Base-by-base conservation (phyloP, 495 filamentous ascomycete species). In the Monascus purpureus region DNA sequence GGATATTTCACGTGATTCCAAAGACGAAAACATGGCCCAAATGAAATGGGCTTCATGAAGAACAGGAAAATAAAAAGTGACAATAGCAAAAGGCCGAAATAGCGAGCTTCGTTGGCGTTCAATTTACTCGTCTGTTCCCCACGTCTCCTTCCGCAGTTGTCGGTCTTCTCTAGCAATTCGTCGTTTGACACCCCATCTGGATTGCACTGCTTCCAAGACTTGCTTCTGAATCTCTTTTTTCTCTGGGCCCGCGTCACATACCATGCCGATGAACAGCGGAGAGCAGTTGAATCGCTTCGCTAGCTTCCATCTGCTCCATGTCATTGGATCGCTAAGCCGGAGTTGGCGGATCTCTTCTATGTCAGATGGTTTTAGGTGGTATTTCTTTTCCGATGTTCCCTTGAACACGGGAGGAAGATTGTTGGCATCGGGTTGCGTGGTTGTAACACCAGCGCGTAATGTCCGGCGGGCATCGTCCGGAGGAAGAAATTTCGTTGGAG, bases 401-500 rank as follows among this genome's bases (percentile, higher is more conserved):
- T 67, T 63, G 34, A 75, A 51, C 0, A 75, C 60, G 6, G 76
- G 61, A 7, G 77, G 75, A 9, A 81, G 63, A 6, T 41, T 41
- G 14, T 52, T 50, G 12, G 49, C 25, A 14, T 50, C 43, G 5
- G 33, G 37, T 6, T 31, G 5, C 5, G 44, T 38, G 12, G 36
- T 15, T 8, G 45, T 24, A 7, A 42, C 25, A 18, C 56, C 52
- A 13, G 47, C 31, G 12, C 61, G 57, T 38, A 85, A 57, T 30
- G 57, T 54, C 35, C 75, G 73, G 17, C 88, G 77, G 6, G 70
- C 69, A 59, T 97, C 92, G 37, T 65, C 59, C 38, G 63, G 60
- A 17, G 90, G 92, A 11, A 97, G 75, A 62, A 97, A 97, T 40
- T 82, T 86, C 35, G 72, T 63, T 18, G 90, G 90, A 2, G 90